Evolutionary conservation across 73 alveolate genomes (phyloP), one percentile per base, ranked within the genome.

Genomic region (Paraurostyla sp.): DNA sequence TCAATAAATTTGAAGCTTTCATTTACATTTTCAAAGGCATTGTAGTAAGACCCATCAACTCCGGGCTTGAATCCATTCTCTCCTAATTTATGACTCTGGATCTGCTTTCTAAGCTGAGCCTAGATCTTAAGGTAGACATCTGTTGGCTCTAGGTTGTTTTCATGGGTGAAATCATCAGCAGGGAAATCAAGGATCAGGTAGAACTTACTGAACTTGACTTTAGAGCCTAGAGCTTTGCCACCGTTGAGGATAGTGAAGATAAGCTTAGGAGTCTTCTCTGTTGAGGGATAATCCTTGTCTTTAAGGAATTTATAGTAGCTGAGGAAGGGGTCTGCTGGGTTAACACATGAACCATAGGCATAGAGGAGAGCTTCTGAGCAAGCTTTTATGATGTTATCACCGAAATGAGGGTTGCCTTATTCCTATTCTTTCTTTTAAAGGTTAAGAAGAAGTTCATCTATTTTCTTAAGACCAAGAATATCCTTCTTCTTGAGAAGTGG

Each of bases 41-140:
- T 91, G 57, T 40, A 82, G 75, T 73, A 91, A 7, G 91, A 52
- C 33, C 96, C 96, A 60, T 91, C 96, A 9, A 38, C 63, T 25
- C 96, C 93, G 27, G 75, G 81, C 51, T 91, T 91, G 58, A 91
- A 91, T 7, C 91, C 96, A 45, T 56, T 62, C 25, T 56, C 92
- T 36, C 91, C 91, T 35, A 57, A n/a, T 57, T 81, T 81, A 32
- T 81, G 91, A 29, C 59, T 57, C 52, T 52, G 35, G 7, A 81
- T 38, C 33, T 57, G 32, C 57, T 81, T 81, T 71, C 71, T 57
- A 2, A 81, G 4, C 49, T 81, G 71, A 23, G 80, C 83, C 49
- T 56, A 57, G 35, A 91, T 49, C 69, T 91, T 91, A 22, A 49
- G 32, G 42, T 73, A 91, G 1, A 52, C 68, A 7, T 88, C 91